Evolutionary conservation across 2,329 filamentous ascomycete genomes (phyloP).

Genomic region (Balansia obtecta): DNA sequence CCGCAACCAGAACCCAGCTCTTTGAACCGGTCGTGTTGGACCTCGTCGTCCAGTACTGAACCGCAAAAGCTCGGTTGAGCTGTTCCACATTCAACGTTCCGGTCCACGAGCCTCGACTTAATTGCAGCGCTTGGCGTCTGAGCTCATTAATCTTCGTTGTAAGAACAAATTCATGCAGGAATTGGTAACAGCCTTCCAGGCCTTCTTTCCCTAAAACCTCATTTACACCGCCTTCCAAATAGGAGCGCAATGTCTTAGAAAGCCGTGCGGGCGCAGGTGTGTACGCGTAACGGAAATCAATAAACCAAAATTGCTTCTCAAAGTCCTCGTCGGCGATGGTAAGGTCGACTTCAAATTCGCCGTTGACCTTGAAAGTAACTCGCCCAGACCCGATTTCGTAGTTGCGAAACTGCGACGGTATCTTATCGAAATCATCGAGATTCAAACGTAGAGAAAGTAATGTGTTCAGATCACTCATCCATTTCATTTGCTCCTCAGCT

Average conservation of each 20-base stretch:
- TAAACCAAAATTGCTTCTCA: constrained; percentile 80
- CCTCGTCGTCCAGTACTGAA: constrained; percentile 81
- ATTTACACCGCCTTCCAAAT: constrained; percentile 63
- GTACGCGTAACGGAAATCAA: constrained; percentile 81
- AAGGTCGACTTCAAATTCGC: constrained; percentile 87
- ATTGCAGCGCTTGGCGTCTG: constrained; percentile 59
- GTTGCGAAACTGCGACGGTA: constrained; percentile 62
- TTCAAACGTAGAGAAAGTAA: constrained; percentile 73
- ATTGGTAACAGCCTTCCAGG: constrained; percentile 68
- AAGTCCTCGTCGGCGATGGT: constrained; percentile 80
- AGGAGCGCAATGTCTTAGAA: constrained; percentile 48
- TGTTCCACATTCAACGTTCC: constrained; percentile 66
- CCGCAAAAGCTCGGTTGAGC: constrained; percentile 66
- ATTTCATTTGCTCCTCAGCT: constrained; percentile 57
- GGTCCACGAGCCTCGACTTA: constrained; percentile 63
- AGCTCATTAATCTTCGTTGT: constrained; percentile 85
- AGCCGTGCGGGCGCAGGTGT: constrained; percentile 51
- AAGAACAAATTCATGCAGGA: constrained; percentile 75
- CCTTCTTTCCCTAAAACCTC: constrained; percentile 56
- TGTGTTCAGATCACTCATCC: constrained; percentile 72
- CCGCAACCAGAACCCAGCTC: constrained; percentile 83
- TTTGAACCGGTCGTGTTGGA: constrained; percentile 44
- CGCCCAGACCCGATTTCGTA: constrained; percentile 77
- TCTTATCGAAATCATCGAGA: constrained; percentile 65
- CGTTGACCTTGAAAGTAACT: constrained; percentile 71